phyloP scores from a whole-genome alignment of 2,329 filamentous ascomycete genomes.

The Camillea tinctor region DNA sequence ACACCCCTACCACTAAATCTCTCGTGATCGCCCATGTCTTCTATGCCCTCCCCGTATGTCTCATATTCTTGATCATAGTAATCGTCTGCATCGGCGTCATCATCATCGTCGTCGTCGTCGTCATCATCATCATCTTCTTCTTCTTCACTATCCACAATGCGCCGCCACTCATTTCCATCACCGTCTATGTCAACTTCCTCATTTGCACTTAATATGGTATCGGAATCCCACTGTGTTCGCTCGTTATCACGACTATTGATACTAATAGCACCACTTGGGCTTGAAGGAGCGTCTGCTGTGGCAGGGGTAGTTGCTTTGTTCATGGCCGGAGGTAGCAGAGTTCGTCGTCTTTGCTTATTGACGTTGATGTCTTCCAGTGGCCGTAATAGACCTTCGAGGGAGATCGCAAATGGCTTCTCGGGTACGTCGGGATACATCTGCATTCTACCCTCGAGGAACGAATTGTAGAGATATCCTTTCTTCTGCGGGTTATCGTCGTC shows the following conservation, averaged over 20 bases:
- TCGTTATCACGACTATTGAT: conserved; percentile 4
- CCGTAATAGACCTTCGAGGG: conserved; percentile 28
- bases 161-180: conserved; percentile 13
- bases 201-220: conserved; percentile 20
- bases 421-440: conserved; percentile 27
- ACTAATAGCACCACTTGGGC: conserved; percentile 1
- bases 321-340: background rate
- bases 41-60: conserved; percentile 17
- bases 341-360: conserved; percentile 13
- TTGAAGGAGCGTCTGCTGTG: background rate
- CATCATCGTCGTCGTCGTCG: conserved; percentile 22
- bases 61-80: conserved; percentile 10
- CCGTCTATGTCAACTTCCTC: conserved; percentile 25
- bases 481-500: conserved; percentile 39
- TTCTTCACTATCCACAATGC: conserved; percentile 25
- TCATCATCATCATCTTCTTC: conserved; percentile 32
- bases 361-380: conserved; percentile 29
- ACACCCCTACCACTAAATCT: conserved; percentile 1
- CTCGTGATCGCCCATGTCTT: conserved; percentile 5
- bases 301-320: conserved; percentile 3
- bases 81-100: conserved; percentile 17
- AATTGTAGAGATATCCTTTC: conserved; percentile 39
- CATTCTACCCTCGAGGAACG: conserved; percentile 36
- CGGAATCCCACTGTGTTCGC: conserved; percentile 22
- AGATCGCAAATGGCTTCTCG: conserved; percentile 24